These are phyloP conservation scores for Bathelium albidoporum DNA, from an alignment of 495 filamentous ascomycete species.

Conservation along the genomic window DNA sequence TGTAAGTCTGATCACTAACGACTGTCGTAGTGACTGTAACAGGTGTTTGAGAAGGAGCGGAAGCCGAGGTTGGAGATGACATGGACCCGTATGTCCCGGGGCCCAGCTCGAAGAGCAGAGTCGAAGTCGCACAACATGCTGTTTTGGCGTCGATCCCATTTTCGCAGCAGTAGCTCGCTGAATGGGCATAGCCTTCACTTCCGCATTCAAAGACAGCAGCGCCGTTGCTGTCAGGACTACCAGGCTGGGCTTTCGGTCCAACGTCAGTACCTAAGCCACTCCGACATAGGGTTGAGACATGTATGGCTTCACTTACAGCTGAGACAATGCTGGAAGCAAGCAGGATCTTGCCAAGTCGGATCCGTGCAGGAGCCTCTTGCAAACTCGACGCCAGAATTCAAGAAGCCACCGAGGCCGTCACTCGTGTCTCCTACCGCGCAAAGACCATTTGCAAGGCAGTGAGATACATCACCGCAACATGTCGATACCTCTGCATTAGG, in stretches of 20 bases:
- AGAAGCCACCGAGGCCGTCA: not conserved
- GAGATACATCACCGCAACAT: not conserved
- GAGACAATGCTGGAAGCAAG: conserved; percentile 3
- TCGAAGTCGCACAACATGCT: not conserved
- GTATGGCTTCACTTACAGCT: not conserved
- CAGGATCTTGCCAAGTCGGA: not conserved
- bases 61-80: not conserved
- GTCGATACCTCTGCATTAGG: not conserved
- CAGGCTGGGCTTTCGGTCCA: not conserved
- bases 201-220: not conserved
- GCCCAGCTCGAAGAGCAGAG: not conserved
- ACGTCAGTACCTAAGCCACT: not conserved
- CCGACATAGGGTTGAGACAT: not conserved
- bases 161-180: not conserved
- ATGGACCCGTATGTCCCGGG: not conserved
- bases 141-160: not conserved
- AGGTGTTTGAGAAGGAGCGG: not conserved
- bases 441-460: not conserved
- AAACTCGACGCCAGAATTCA: not conserved
- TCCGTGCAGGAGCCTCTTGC: not conserved
- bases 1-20: not conserved
- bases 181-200: not conserved
- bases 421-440: not conserved
- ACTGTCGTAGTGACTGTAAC: not conserved
- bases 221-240: not conserved